A percentile compares a stretch with the other conserved stretches of the same genome.
phyloP scores from a whole-genome alignment of 2,329 filamentous ascomycete species.

The Colletotrichum tamarilloi region DNA sequence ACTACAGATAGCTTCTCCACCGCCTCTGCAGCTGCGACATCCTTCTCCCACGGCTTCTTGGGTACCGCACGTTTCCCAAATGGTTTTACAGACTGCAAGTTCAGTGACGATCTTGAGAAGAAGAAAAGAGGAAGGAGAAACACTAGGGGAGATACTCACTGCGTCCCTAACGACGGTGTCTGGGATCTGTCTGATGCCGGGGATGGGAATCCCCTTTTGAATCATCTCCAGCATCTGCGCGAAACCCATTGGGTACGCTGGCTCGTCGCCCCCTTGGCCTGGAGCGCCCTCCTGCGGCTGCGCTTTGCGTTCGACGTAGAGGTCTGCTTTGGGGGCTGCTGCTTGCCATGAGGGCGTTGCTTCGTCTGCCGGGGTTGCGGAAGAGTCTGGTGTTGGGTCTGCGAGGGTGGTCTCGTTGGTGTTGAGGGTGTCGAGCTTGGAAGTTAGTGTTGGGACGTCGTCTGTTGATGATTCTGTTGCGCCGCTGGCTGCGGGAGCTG shows the following conservation, averaged over 20 bases:
- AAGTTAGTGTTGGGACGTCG: slow-evolving; percentile 23
- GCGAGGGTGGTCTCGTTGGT: not conserved
- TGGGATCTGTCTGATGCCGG: slow-evolving; percentile 89
- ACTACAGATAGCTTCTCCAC: slow-evolving; percentile 39
- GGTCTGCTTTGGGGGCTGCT: slow-evolving; percentile 59
- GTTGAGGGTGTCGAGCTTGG: slow-evolving; percentile 20
- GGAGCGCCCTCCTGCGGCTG: slow-evolving; percentile 35
- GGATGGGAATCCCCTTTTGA: slow-evolving; percentile 83
- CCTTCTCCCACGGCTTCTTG: slow-evolving; percentile 83
- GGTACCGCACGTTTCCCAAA: slow-evolving; percentile 60
- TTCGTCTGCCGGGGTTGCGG: slow-evolving; percentile 3
- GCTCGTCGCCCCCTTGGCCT: slow-evolving; percentile 56
- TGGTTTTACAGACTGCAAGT: slow-evolving; percentile 56
- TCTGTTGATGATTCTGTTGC: slow-evolving; percentile 4
- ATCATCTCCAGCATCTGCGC: slow-evolving; percentile 88
- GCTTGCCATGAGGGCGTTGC: slow-evolving; percentile 57
- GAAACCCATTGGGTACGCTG: slow-evolving; percentile 85
- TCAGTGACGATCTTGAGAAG: not conserved
- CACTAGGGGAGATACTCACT: slow-evolving; percentile 54
- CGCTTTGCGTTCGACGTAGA: slow-evolving; percentile 55
- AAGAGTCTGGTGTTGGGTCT: not conserved
- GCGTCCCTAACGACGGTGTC: slow-evolving; percentile 80
- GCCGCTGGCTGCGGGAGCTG: slow-evolving; percentile 17
- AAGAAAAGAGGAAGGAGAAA: not conserved
- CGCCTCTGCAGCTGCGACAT: slow-evolving; percentile 39